These are phyloP conservation scores for Kwoniella dejecticola DNA, from an alignment of 768 basidiomycete species.

Conservation along the genomic window DNA sequence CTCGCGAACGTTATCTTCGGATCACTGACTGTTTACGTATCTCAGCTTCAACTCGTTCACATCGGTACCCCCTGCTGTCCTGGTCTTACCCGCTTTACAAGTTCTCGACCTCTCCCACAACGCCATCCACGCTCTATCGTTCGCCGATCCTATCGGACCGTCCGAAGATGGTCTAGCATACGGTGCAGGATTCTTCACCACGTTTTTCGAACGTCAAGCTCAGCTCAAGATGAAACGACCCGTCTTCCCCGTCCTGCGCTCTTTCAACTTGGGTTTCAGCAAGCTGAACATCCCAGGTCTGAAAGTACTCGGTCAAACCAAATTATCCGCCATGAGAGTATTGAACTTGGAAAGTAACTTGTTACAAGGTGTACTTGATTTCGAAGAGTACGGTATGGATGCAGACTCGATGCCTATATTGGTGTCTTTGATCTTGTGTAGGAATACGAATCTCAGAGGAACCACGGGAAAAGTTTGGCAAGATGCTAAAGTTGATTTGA, in stretches of 20 bases:
- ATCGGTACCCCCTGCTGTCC: constrained; percentile 37
- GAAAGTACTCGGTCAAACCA: constrained; percentile 6
- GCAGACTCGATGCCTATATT: constrained; percentile 28
- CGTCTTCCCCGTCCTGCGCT: constrained; percentile 33
- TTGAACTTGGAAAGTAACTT: constrained; percentile 40
- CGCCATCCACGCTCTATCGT: constrained; percentile 33
- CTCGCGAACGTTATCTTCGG: too few relatives aligned
- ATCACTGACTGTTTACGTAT: neutral
- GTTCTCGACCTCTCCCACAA: constrained; percentile 51
- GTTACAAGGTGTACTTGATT: constrained; percentile 34
- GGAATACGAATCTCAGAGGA: constrained; percentile 28
- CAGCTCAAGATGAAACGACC: constrained; percentile 12
- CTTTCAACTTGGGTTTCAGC: constrained; percentile 39
- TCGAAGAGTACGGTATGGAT: constrained; percentile 24
- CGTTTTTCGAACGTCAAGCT: constrained; percentile 35
- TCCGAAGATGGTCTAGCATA: constrained; percentile 45
- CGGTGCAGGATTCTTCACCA: constrained; percentile 46
- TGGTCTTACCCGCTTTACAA: constrained; percentile 46
- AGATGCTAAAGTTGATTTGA: constrained; percentile 30
- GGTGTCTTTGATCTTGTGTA: constrained; percentile 26
- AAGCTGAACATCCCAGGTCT: constrained; percentile 23
- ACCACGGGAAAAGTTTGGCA: constrained; percentile 22
- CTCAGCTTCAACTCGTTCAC: constrained; percentile 33
- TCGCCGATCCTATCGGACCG: constrained; percentile 39
- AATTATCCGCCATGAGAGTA: constrained; percentile 23